These are phyloP conservation scores for Solanum bukasovii DNA, from an alignment of 257 asterid species.

Conservation along the genomic window DNA sequence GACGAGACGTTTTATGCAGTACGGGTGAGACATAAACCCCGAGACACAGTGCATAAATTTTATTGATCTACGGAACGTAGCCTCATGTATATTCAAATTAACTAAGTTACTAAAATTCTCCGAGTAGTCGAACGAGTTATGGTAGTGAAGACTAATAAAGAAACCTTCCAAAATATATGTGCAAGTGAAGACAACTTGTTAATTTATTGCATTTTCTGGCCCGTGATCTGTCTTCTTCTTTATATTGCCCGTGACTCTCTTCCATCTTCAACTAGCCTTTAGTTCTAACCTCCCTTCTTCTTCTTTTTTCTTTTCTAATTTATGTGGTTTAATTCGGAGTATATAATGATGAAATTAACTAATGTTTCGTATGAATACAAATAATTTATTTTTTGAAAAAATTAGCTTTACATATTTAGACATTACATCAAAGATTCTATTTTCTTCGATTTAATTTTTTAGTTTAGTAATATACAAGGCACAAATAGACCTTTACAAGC, in stretches of 20 bases:
- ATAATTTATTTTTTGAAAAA: too few relatives aligned
- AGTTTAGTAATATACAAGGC: background rate
- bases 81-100: background rate
- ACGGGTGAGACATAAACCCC: background rate
- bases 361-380: too few relatives aligned
- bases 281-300: too few relatives aligned
- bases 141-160: background rate
- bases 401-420: background rate
- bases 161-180: background rate
- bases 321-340: background rate
- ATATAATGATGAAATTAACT: too few relatives aligned
- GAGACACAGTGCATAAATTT: accelerated
- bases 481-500: background rate
- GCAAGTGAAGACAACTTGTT: background rate
- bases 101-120: background rate
- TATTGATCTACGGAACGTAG: too few relatives aligned
- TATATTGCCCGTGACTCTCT: background rate
- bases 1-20: background rate
- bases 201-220: background rate
- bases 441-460: background rate
- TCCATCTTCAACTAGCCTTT: background rate
- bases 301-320: background rate
- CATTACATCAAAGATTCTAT: background rate
- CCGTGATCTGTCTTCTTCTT: background rate
- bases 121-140: background rate